These are phyloP conservation scores for Hippophae gyantsensis DNA, from an alignment of 306 rosid species.

Conservation along the genomic window DNA sequence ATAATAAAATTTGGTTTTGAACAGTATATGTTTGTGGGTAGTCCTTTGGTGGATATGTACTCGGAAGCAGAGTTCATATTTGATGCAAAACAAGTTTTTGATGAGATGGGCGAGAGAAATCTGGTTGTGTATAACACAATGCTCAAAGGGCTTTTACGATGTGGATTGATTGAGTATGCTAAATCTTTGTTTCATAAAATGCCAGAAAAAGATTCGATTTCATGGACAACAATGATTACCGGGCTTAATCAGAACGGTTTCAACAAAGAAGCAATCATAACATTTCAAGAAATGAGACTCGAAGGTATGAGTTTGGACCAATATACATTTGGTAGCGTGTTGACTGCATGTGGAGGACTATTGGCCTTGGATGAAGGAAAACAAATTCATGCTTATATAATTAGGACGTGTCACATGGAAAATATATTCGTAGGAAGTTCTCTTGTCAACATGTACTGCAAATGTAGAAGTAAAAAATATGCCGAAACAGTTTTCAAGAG, in stretches of 20 bases:
- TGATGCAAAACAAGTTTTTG: constrained; percentile 55
- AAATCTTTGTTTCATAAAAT: constrained; percentile 41
- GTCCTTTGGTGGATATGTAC: constrained; percentile 86
- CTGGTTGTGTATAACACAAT: constrained; percentile 66
- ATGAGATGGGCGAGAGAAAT: constrained; percentile 49
- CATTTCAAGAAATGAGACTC: constrained; percentile 51
- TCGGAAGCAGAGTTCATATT: constrained; percentile 41
- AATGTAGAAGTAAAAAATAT: constrained; percentile 51
- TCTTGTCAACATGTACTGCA: constrained; percentile 92
- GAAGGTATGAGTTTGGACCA: constrained; percentile 60
- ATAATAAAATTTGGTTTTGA: constrained; percentile 62
- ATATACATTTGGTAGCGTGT: constrained; percentile 70
- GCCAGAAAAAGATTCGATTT: constrained; percentile 60
- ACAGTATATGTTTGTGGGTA: constrained; percentile 58
- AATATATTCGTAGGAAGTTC: constrained; percentile 76
- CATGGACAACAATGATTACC: constrained; percentile 78
- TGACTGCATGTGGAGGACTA: constrained; percentile 81
- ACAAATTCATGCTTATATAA: constrained; percentile 69
- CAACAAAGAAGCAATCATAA: constrained; percentile 40
- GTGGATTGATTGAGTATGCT: constrained; percentile 53
- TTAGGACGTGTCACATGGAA: constrained; percentile 52
- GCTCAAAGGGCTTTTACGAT: constrained; percentile 52
- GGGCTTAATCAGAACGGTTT: constrained; percentile 69
- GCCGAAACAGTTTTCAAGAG: constrained; percentile 67
- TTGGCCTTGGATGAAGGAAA: constrained; percentile 59